phyloP scores from a whole-genome alignment of 352 stramenopile genomes.

The Aphanomyces invadans region DNA sequence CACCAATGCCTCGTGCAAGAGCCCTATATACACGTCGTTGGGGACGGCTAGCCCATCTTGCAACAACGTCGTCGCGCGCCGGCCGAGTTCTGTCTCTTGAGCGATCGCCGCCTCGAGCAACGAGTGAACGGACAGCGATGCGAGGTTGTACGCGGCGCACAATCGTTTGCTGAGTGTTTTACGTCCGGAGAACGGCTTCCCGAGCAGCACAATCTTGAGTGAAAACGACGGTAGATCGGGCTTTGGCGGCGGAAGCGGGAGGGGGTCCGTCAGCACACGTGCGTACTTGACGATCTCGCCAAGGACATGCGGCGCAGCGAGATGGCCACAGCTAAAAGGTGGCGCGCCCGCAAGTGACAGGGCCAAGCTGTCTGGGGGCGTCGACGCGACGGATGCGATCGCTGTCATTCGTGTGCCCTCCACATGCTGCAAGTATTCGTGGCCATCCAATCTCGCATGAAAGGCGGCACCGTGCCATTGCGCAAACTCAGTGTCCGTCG shows the following conservation, averaged over 20 bases:
- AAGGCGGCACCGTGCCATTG: neutral
- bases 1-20: slow-evolving; percentile 40
- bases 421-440: neutral
- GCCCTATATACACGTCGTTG: slow-evolving; percentile 42
- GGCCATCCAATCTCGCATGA: neutral
- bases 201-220: slow-evolving; percentile 13
- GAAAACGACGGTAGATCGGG: neutral
- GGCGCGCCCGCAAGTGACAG: neutral
- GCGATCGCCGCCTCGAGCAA: slow-evolving; percentile 33
- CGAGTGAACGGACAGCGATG: slow-evolving; percentile 43
- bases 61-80: slow-evolving; percentile 29
- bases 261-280: neutral
- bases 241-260: neutral
- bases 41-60: slow-evolving; percentile 37
- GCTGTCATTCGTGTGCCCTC: neutral
- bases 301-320: neutral
- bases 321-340: neutral
- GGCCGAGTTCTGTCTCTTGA: slow-evolving; percentile 31
- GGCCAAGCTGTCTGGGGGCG: neutral
- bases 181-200: slow-evolving; percentile 12
- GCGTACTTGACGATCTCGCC: neutral
- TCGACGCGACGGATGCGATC: neutral
- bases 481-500: neutral
- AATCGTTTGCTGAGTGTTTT: slow-evolving; percentile 7
- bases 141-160: slow-evolving; percentile 35